phyloP scores from a whole-genome alignment of 805 yeast genomes.

The Ogataea wickerhamii region DNA sequence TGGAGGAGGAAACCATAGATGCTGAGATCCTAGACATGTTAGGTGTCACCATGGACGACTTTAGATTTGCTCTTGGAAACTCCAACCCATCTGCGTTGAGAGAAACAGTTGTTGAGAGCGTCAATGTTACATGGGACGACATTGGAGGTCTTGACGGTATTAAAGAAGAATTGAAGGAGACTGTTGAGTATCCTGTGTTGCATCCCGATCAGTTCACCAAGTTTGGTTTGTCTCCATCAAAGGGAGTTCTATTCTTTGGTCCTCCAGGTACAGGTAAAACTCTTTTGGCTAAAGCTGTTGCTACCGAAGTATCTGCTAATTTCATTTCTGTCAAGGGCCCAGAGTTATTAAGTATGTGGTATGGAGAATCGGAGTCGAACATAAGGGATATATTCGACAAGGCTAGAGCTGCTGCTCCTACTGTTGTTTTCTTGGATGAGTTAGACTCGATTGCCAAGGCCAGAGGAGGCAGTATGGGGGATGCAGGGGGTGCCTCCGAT shows the following conservation, averaged over 20 bases:
- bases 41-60: conserved; percentile 99
- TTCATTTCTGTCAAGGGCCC: conserved; percentile 98
- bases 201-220: conserved; percentile 99
- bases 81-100: conserved; percentile 98
- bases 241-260: conserved; percentile 98
- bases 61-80: conserved; percentile 94
- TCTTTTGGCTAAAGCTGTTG: conserved; percentile 96
- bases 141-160: conserved; percentile 97
- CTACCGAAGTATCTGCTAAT: conserved; percentile 98
- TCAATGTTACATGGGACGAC: conserved; percentile 98
- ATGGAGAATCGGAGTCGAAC: conserved; percentile 96
- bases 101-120: conserved; percentile 98
- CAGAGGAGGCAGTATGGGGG: conserved; percentile 88
- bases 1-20: conserved; percentile 94
- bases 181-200: conserved; percentile 97
- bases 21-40: conserved; percentile 94
- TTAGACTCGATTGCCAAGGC: conserved; percentile 97
- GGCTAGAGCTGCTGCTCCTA: conserved; percentile 99
- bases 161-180: conserved; percentile 95
- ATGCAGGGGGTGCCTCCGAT: conserved; percentile 96
- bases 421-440: conserved; percentile 97
- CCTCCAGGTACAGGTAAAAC: conserved; percentile 99
- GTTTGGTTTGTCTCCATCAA: conserved; percentile 96
- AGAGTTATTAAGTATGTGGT: conserved; percentile 96
- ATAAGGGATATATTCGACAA: conserved; percentile 97